Evolutionary conservation across 2,329 filamentous ascomycete genomes (phyloP).

Genomic region (Cladosporium austrohemisphaericum): DNA sequence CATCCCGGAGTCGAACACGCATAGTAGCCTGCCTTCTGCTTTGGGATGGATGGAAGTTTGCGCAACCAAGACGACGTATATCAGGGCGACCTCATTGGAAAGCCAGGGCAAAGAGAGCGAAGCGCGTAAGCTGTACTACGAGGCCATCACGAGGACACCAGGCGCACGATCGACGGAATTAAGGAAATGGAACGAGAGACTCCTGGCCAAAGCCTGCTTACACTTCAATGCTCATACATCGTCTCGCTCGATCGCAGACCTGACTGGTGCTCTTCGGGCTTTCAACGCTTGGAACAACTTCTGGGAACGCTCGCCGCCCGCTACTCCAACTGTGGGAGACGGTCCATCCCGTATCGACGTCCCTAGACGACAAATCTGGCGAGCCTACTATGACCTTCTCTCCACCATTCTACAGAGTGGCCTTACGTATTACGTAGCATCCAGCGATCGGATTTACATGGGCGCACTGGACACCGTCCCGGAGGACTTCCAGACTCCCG

Average conservation of each 20-base stretch:
- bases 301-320: constrained; percentile 46
- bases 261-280: constrained; percentile 29
- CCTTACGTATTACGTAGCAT: constrained; percentile 48
- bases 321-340: constrained; percentile 32
- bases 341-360: constrained; percentile 35
- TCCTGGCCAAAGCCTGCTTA: constrained; percentile 30
- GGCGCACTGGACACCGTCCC: constrained; percentile 5
- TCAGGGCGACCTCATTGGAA: constrained; percentile 29
- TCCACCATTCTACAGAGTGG: constrained; percentile 70
- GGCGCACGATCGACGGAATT: constrained; percentile 30
- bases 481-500: constrained; percentile 24
- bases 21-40: constrained; percentile 17
- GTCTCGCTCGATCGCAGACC: constrained; percentile 20
- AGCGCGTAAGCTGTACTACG: constrained; percentile 22
- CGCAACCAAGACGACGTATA: constrained; percentile 35
- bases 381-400: constrained; percentile 75
- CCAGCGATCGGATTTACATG: constrained; percentile 1
- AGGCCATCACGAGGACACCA: constrained; percentile 22
- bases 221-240: constrained; percentile 25
- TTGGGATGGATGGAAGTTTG: constrained; percentile 77
- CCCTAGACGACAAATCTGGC: constrained; percentile 67
- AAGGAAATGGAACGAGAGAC: constrained; percentile 31
- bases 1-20: constrained; percentile 9
- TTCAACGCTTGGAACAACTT: constrained; percentile 66
- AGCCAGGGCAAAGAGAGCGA: constrained; percentile 23